Evolutionary conservation across 2,329 filamentous ascomycete species (phyloP).

Genomic region (Cladosporium halotolerans): DNA sequence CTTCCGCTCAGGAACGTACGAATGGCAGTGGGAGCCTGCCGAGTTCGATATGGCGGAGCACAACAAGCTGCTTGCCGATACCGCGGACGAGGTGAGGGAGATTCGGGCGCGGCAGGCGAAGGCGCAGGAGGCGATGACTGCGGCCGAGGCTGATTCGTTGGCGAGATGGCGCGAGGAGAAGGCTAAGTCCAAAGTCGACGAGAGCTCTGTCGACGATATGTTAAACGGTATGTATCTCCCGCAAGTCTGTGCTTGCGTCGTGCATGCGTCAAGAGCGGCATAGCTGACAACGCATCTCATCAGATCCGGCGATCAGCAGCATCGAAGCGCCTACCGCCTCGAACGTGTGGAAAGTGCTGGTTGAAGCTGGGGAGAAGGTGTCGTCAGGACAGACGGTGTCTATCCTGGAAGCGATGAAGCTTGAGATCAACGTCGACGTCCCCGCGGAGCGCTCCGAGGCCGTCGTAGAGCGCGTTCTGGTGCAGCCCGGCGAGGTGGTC

Average conservation of each 20-base stretch:
- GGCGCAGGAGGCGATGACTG: conserved; percentile 45
- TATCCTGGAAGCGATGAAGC: conserved; percentile 43
- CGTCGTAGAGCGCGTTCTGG: conserved; percentile 37
- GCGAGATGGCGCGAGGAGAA: conserved; percentile 40
- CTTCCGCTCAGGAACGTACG: conserved; percentile 47
- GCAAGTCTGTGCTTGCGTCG: no score
- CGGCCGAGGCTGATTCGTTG: conserved; percentile 42
- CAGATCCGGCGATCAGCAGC: conserved; percentile 31
- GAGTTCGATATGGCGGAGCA: conserved; percentile 53
- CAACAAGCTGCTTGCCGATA: conserved; percentile 43
- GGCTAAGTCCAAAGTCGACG: conserved; percentile 39
- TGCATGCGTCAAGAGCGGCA: no score
- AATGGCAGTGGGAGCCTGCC: conserved; percentile 45
- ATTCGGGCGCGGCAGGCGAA: conserved; percentile 42
- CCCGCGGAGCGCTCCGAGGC: conserved; percentile 28
- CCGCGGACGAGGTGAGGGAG: conserved; percentile 41
- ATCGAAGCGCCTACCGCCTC: conserved; percentile 41
- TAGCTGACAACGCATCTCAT: neutral
- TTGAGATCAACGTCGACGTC: conserved; percentile 40
- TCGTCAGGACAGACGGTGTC: conserved; percentile 31
- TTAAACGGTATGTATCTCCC: conserved; percentile 35
- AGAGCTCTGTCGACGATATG: conserved; percentile 45
- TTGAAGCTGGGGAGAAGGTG: conserved; percentile 33
- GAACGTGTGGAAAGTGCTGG: conserved; percentile 42
- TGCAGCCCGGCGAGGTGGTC: conserved; percentile 37